Conservation (phyloP, 495 filamentous ascomycete genomes). For the Friedmanniomyces simplex region DNA sequence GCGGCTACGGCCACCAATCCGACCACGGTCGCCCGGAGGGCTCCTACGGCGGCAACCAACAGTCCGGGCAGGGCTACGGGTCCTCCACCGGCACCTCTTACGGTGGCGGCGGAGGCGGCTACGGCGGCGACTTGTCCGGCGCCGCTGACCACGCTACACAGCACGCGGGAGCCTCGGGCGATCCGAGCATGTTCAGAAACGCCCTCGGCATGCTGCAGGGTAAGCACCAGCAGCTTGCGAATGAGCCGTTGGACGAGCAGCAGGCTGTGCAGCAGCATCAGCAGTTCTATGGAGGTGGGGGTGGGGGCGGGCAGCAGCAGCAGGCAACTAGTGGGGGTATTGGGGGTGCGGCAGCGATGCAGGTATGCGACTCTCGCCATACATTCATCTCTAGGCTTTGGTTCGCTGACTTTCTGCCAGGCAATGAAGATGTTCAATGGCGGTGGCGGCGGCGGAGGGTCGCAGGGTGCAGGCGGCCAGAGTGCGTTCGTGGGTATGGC, state of each 20-base stretch:
- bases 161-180: conserved; percentile 42
- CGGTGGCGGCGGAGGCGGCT: conserved; percentile 25
- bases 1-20: conserved; percentile 10
- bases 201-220: conserved; percentile 42
- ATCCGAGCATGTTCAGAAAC: conserved; percentile 37
- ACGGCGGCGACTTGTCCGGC: conserved; percentile 37
- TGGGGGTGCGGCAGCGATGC: conserved; percentile 54
- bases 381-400: too few relatives aligned
- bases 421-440: conserved; percentile 57
- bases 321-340: conserved; percentile 30
- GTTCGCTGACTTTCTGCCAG: conserved; percentile 21
- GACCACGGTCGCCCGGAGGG: conserved; percentile 15
- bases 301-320: conserved; percentile 15
- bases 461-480: conserved; percentile 35
- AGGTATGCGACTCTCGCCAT: neutral
- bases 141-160: conserved; percentile 40
- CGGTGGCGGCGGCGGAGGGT: conserved; percentile 16
- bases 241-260: conserved; percentile 48
- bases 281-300: conserved; percentile 39
- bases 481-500: conserved; percentile 56
- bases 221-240: conserved; percentile 28
- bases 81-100: conserved; percentile 28
- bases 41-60: conserved; percentile 2
- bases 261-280: conserved; percentile 47
- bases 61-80: conserved; percentile 19